These are phyloP conservation scores for Lunasporangiospora selenospora DNA, from an alignment of 192 early-diverging fungal genomes.

Conservation along the genomic window DNA sequence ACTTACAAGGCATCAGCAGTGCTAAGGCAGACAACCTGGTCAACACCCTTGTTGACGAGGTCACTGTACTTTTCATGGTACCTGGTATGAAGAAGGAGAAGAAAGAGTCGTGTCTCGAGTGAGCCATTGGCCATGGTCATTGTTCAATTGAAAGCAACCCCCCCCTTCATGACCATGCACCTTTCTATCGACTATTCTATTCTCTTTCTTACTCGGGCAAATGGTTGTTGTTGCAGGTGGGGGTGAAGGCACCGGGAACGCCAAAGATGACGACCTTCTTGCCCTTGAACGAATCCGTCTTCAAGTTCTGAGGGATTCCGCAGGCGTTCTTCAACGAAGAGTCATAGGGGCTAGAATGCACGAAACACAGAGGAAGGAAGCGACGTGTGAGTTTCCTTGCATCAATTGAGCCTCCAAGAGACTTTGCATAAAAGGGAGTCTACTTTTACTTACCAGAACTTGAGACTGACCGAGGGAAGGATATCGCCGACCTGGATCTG, in stretches of 20 bases:
- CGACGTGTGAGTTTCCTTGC: neutral
- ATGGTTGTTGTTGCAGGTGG: constrained; percentile 62
- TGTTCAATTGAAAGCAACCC: too few relatives aligned
- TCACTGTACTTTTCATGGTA: constrained; percentile 47
- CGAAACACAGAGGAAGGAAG: too few relatives aligned
- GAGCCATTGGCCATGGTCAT: too few relatives aligned
- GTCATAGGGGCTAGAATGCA: constrained; percentile 33
- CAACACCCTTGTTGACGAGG: constrained; percentile 61
- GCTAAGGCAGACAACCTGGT: constrained; percentile 54
- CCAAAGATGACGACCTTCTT: constrained; percentile 73
- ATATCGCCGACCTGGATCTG: constrained; percentile 44
- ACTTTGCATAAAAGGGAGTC: neutral
- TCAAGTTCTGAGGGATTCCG: constrained; percentile 41
- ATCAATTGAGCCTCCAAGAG: too few relatives aligned
- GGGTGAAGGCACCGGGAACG: constrained; percentile 74
- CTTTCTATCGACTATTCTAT: too few relatives aligned
- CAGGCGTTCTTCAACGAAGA: constrained; percentile 31
- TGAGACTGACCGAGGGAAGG: constrained; percentile 36
- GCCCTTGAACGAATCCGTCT: constrained; percentile 59
- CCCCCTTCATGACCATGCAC: too few relatives aligned
- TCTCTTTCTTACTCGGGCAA: constrained; percentile 63
- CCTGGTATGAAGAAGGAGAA: constrained; percentile 1
- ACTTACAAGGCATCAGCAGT: constrained; percentile 61
- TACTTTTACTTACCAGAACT: constrained; percentile 25
- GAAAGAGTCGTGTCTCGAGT: neutral